Evolutionary conservation across 2,329 filamentous ascomycete genomes (phyloP).

Genomic region (Cladosporium sp.): DNA sequence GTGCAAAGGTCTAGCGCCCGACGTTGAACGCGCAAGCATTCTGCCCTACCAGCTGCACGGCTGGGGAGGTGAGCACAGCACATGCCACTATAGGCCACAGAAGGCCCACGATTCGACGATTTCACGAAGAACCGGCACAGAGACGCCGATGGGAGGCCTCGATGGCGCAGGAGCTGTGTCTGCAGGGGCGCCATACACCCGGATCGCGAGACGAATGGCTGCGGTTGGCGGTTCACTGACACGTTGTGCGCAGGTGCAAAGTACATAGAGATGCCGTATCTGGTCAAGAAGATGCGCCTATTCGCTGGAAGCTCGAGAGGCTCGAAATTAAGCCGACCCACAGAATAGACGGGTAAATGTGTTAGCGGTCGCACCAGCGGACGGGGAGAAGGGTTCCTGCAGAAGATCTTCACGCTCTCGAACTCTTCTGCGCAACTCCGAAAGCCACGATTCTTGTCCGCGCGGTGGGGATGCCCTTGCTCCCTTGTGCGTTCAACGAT

Average conservation of each 20-base stretch:
- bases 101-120: background rate
- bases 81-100: background rate
- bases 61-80: slow-evolving; percentile 11
- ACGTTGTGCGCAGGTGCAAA: slow-evolving; percentile 1
- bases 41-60: slow-evolving; percentile 19
- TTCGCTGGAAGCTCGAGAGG: slow-evolving; percentile 6
- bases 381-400: slow-evolving; percentile 17
- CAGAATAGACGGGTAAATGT: slow-evolving; percentile 9
- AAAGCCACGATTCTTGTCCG: slow-evolving; percentile 17
- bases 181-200: background rate
- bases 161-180: slow-evolving; percentile 7
- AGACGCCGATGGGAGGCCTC: background rate
- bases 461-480: background rate
- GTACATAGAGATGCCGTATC: background rate
- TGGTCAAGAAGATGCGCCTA: background rate
- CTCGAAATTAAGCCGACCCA: slow-evolving; percentile 15
- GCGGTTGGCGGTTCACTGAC: slow-evolving; percentile 4
- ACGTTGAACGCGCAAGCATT: slow-evolving; percentile 15
- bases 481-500: slow-evolving; percentile 7
- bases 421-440: slow-evolving; percentile 2
- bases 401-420: background rate
- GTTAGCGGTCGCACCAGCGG: slow-evolving; percentile 16
- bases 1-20: slow-evolving; percentile 9
- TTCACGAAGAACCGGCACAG: background rate
- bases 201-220: slow-evolving; percentile 4